Conservation (phyloP, 805 yeast genomes). For the Diddensiella caesifluorescens region DNA sequence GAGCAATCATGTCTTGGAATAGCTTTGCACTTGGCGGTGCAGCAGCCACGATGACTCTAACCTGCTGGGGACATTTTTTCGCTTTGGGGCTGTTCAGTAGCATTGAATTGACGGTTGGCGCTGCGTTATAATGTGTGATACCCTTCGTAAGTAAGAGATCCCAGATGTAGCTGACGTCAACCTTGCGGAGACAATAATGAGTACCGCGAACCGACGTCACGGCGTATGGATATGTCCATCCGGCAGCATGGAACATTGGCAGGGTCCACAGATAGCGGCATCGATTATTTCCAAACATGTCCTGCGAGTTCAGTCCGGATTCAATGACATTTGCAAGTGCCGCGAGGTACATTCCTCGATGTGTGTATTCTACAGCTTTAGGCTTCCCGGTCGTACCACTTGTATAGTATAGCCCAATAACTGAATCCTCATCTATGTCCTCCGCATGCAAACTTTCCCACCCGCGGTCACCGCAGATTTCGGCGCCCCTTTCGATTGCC, state of each 20-base stretch:
- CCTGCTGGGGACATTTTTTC: slow-evolving; percentile 22
- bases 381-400: slow-evolving; percentile 36
- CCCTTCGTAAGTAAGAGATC: slow-evolving; percentile 24
- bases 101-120: slow-evolving; percentile 36
- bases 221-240: slow-evolving; percentile 36
- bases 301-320: slow-evolving; percentile 29
- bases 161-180: slow-evolving; percentile 33
- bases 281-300: slow-evolving; percentile 22
- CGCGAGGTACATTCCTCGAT: slow-evolving; percentile 32
- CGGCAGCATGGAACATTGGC: slow-evolving; percentile 36
- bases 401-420: slow-evolving; percentile 29
- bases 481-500: slow-evolving; percentile 19
- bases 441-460: slow-evolving; percentile 24
- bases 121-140: slow-evolving; percentile 34
- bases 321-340: slow-evolving; percentile 31
- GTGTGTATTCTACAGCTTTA: slow-evolving; percentile 36
- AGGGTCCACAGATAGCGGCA: slow-evolving; percentile 36
- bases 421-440: slow-evolving; percentile 21
- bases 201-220: slow-evolving; percentile 36
- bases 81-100: slow-evolving; percentile 30
- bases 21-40: slow-evolving; percentile 35
- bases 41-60: slow-evolving; percentile 34
- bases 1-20: slow-evolving; percentile 30
- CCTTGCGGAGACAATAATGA: slow-evolving; percentile 32
- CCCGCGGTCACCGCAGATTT: slow-evolving; percentile 9